Percentiles rank a stretch among this genome's conserved stretches.
Conservation (phyloP, 768 basidiomycete genomes). For the Astraeus odoratus region DNA sequence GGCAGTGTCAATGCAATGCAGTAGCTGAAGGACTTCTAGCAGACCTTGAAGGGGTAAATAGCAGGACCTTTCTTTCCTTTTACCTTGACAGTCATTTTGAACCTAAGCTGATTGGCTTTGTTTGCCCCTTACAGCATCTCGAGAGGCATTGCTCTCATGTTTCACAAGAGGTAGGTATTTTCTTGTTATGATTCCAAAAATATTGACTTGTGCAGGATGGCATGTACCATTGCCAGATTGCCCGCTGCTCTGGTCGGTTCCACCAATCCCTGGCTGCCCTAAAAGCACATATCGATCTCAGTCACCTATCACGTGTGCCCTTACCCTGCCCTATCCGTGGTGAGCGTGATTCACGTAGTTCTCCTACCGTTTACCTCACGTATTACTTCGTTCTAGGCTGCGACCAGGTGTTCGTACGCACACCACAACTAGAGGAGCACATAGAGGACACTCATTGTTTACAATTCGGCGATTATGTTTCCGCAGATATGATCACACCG, state of each 20-base stretch:
- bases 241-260: slow-evolving; percentile 23
- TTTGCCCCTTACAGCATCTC: slow-evolving; percentile 17
- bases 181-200: neutral
- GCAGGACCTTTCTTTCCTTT: neutral
- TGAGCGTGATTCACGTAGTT: slow-evolving; percentile 5
- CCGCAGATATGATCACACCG: slow-evolving; percentile 11
- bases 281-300: slow-evolving; percentile 23
- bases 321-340: slow-evolving; percentile 21
- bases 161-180: slow-evolving; percentile 9
- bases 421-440: slow-evolving; percentile 18
- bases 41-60: slow-evolving; percentile 11
- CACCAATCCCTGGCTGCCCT: slow-evolving; percentile 15
- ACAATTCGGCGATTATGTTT: slow-evolving; percentile 11
- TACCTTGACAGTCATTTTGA: neutral
- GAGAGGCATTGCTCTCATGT: slow-evolving; percentile 18
- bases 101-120: slow-evolving; percentile 7
- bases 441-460: slow-evolving; percentile 17
- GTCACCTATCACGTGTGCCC: slow-evolving; percentile 24
- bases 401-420: slow-evolving; percentile 17
- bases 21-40: slow-evolving; percentile 18
- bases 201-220: slow-evolving; percentile 16
- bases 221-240: slow-evolving; percentile 17
- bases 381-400: slow-evolving; percentile 13
- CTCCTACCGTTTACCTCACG: slow-evolving; percentile 5
- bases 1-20: slow-evolving; percentile 3